Evolutionary conservation across 2,329 filamentous ascomycete genomes (phyloP), one percentile per base, ranked within the genome.

Genomic region (Ophiobolus disseminans): DNA sequence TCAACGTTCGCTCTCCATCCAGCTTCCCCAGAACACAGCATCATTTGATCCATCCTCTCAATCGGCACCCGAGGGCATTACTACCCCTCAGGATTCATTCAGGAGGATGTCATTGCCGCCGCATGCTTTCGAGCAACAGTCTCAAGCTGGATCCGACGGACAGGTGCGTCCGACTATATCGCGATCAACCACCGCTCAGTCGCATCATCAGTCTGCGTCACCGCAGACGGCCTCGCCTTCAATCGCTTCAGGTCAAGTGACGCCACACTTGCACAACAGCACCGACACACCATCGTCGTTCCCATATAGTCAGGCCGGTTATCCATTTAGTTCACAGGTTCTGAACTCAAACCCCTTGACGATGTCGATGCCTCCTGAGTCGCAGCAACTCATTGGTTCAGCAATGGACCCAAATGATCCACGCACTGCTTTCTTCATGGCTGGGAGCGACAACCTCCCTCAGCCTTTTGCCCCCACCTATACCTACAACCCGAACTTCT

Each of bases 361-460:
- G 2, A 76, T 78, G 31, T 72, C 76, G 3, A 66, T 84, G 17
- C 80, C 82, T 17, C 66, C 76, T 3, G 78, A 84, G 55, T 75
- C 80, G 1, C 81, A 83, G 62, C 78, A 81, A 60, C 69, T 84
- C 14, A 69, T 84, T 5, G 80, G 77, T 13, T 70, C 73, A 2
- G 67, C 70, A 0, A 66, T 81, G 4, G 76, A 80, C 50, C 68
- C 71, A 2, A 75, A 72, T 22, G 76, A 82, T 50, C 73, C 76
- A 3, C 67, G 73, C 45, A 76, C 75, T 16, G 62, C 75, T 30
- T 70, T 76, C 53, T 70, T 81, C 48, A 81, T 80, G 76, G 68
- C 68, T 20, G 75, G 76, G 9, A 75, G 72, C 39, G 73, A 76
- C 14, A 66, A 68, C 32, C 52, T 75, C 13, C 65, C 71, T n/a